phyloP scores from a whole-genome alignment of 192 early-diverging fungal species.

The Gryganskiella cystojenkinii region DNA sequence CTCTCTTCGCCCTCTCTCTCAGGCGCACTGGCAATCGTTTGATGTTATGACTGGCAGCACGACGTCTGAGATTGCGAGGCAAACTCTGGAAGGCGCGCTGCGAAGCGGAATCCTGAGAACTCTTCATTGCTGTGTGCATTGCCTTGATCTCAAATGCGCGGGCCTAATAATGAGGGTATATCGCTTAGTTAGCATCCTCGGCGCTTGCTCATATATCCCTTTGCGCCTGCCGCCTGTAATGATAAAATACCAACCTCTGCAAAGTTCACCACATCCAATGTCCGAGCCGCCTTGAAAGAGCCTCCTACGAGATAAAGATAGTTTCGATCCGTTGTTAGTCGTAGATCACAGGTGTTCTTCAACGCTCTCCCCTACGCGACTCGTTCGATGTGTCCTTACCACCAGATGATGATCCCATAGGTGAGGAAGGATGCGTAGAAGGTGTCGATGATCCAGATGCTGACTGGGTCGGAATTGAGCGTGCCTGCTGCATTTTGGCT shows the following conservation, averaged over 20 bases:
- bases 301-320: slow-evolving; percentile 9
- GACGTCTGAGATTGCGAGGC: slow-evolving; percentile 89
- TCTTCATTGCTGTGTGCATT: slow-evolving; percentile 81
- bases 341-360: background rate
- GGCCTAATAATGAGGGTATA: slow-evolving; percentile 55
- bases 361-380: background rate
- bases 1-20: slow-evolving; percentile 78
- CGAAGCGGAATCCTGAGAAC: slow-evolving; percentile 61
- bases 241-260: slow-evolving; percentile 54
- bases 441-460: slow-evolving; percentile 3
- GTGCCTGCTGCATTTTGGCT: slow-evolving; percentile 45
- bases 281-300: slow-evolving; percentile 32
- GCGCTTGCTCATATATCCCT: background rate
- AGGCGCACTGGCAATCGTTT: slow-evolving; percentile 89
- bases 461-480: slow-evolving; percentile 34
- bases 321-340: background rate
- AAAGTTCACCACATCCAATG: slow-evolving; percentile 69
- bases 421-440: background rate
- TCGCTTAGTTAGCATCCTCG: background rate
- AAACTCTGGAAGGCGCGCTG: slow-evolving; percentile 86
- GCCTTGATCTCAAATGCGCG: slow-evolving; percentile 89
- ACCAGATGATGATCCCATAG: background rate
- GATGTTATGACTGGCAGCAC: slow-evolving; percentile 94
- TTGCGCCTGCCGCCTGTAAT: background rate
- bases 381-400: background rate